Evolutionary conservation across 495 filamentous ascomycete species (phyloP), one percentile per base, ranked within the genome.

Genomic region (Hypoxylon fragiforme): DNA sequence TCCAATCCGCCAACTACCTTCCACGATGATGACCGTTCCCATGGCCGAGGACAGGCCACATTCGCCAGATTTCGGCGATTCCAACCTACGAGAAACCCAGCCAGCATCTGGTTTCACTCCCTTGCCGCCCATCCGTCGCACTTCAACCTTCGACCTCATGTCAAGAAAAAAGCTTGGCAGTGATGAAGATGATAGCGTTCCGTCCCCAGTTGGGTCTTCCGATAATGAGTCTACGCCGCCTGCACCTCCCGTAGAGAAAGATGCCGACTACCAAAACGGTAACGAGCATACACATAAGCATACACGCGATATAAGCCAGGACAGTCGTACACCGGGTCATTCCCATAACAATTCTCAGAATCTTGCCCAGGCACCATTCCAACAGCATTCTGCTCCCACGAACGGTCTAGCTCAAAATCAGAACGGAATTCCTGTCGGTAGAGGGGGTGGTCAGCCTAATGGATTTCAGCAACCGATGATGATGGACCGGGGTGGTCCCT

Each of bases 41-140:
- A 75, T 73, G 72, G 72, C 70, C 31, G 63, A 69, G 50, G 65
- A 76, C 68, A 60, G 67, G 50, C 48, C 54, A 35, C 54, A 62
- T 41, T 51, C 64, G 28, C 63, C 57, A 21, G 54, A 51, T 18
- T 54, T 57, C 37, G 61, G 64, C 43, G 64, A 62, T 51, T 50
- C 46, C 30, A 42, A 44, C 26, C 30, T 37, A 16, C 43, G 46
- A 43, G 38, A 43, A 28, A 57, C 18, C 47, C 47, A 51, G 19
- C 43, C 28, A 22, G 19, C 19, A 18, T 57, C 71, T 5, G 74
- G 74, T 2, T 76, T 74, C 32, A 66, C 70, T 30, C 74, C 74
- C 8, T 61, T 81, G 31, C 79, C 79, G 11, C 77, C 78, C 9
- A 78, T 82, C 51, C 73, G 78, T 36, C 73, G 78, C 11, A 71